Conservation (phyloP, 176 grass and related monocot species). For the Avena atlantica region DNA sequence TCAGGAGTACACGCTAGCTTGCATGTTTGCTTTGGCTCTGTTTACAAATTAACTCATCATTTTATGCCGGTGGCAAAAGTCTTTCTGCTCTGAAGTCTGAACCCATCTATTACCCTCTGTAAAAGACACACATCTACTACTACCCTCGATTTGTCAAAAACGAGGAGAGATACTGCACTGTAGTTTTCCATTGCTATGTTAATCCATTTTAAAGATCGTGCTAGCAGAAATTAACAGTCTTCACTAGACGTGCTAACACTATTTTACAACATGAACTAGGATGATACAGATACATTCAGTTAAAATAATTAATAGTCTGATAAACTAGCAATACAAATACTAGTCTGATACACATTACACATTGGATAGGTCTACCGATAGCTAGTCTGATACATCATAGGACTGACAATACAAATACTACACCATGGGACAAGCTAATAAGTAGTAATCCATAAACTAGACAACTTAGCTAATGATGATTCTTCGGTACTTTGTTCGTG, state of each 20-base stretch:
- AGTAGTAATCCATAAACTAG: background rate
- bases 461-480: background rate
- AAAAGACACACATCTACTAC: no score
- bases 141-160: no score
- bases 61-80: no score
- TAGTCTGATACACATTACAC: no score
- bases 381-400: background rate
- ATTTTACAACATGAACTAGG: background rate
- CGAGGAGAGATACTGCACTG: no score
- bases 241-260: background rate
- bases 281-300: background rate
- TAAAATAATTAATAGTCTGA: background rate
- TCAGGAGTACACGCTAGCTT: no score
- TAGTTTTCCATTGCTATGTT: no score
- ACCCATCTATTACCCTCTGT: no score
- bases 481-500: background rate
- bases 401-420: background rate
- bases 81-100: no score
- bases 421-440: background rate
- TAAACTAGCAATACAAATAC: background rate
- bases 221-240: background rate
- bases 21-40: no score
- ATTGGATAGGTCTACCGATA: background rate
- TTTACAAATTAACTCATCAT: no score
- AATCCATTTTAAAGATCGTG: background rate